phyloP scores from a whole-genome alignment of 495 filamentous ascomycete species.

The Hyaloscypha bicolor region DNA sequence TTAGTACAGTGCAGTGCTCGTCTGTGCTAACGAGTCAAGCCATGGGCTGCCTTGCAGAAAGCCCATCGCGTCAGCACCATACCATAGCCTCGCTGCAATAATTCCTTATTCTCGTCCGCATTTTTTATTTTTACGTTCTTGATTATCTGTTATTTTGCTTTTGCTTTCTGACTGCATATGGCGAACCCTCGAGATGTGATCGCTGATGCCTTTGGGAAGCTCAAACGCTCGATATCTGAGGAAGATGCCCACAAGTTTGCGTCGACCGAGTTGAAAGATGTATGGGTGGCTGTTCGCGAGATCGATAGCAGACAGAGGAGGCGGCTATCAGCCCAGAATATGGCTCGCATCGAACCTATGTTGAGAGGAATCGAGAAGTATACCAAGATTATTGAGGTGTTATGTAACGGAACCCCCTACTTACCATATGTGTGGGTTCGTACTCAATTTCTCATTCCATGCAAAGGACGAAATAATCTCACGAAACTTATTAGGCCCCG shows the following conservation, averaged over 20 bases:
- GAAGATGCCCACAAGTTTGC: conserved; percentile 20
- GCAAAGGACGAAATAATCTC: background rate
- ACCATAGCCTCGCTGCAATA: background rate
- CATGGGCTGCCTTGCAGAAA: conserved; percentile 2
- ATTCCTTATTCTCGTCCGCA: background rate
- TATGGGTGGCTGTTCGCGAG: conserved; percentile 36
- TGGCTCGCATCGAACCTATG: conserved; percentile 43
- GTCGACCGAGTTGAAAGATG: conserved; percentile 36
- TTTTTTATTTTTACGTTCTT: background rate
- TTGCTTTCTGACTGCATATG: background rate
- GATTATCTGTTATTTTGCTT: background rate
- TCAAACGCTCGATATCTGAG: conserved; percentile 15
- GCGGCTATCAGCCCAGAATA: conserved; percentile 40
- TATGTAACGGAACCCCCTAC: conserved; percentile 49
- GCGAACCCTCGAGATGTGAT: conserved; percentile 1
- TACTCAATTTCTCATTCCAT: background rate
- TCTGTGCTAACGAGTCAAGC: too few species aligned
- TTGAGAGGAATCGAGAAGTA: conserved; percentile 43
- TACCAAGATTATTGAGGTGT: conserved; percentile 41
- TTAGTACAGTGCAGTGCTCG: background rate
- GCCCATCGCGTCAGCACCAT: background rate
- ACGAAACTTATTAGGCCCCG: conserved; percentile 30
- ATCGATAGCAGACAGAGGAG: conserved; percentile 43
- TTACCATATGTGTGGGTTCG: conserved; percentile 48
- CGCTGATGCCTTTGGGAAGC: conserved; percentile 15